Evolutionary conservation across 2,329 filamentous ascomycete genomes (phyloP), one percentile per base, ranked within the genome.

Genomic region (Alternaria infectoria): DNA sequence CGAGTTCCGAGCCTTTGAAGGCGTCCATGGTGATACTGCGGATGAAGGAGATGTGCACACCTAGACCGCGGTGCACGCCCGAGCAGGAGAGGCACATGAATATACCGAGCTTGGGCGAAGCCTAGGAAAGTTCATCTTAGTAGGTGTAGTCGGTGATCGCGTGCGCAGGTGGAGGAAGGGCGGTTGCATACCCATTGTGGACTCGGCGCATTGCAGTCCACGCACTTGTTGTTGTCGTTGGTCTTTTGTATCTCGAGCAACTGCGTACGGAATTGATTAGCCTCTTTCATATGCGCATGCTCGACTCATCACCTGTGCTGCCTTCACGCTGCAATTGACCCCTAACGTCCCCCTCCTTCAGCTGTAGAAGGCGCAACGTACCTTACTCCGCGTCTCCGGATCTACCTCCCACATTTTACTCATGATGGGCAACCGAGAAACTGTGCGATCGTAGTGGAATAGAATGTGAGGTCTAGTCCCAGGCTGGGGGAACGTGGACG

Each of bases 51-150:
- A 99, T 97, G 85, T 99, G 96, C 36, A 99, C 96, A 65, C 96
- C 96, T 28, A 99, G 89, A 4, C 93, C 93, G 67, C 96, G 91
- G 83, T 99, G 96, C 57, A 96, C 92, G 72, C 96, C 96, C 32
- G 94, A 95, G 84, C 96, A 99, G 68, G 91, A 93, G 56, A 99
- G 89, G 82, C 96, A 99, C 86, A 99, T 97, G 85, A 99, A 99
- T 81, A 97, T 93, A 77, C 95, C 95, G 79, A 99, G 97, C 82
- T 99, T 99, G 69, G 96, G 96, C 40, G 93, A 90, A 32, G 89
- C 88, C 87, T 89, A 69, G 25, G 63, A 40, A 12, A 61, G n/a
- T 44, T 44, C 45, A 57, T 55, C 58, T 77, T 59, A 75, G 72
- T 61, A 69, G 58, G 23, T 46, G 54, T 44, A 40, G 28, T 13